A percentile compares a stretch with the other conserved stretches of the same genome.
phyloP scores from a whole-genome alignment of 768 basidiomycete genomes.

The Trametopsis cervina region DNA sequence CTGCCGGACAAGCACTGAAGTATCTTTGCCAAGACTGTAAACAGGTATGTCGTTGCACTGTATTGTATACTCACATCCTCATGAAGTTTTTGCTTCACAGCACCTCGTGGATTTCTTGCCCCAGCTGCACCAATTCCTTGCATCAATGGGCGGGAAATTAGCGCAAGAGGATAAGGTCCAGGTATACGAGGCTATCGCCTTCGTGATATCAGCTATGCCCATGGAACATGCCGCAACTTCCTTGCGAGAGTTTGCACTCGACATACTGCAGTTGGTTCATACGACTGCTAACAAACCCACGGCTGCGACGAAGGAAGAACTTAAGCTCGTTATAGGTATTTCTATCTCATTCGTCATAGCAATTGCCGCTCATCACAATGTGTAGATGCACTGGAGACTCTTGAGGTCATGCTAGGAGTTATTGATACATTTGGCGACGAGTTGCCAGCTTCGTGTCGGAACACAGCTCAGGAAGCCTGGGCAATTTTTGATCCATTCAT shows the following conservation, averaged over 20 bases:
- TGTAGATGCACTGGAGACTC: slow-evolving; percentile 80
- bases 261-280: slow-evolving; percentile 77
- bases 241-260: slow-evolving; percentile 79
- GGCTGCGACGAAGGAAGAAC: slow-evolving; percentile 60
- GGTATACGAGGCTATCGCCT: slow-evolving; percentile 93
- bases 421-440: slow-evolving; percentile 78
- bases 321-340: slow-evolving; percentile 64
- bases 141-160: slow-evolving; percentile 71
- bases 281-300: slow-evolving; percentile 45
- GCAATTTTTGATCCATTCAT: slow-evolving; percentile 75
- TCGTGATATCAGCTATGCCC: slow-evolving; percentile 92
- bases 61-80: not conserved
- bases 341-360: slow-evolving; percentile 5
- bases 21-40: slow-evolving; percentile 97
- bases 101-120: slow-evolving; percentile 91
- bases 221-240: slow-evolving; percentile 83
- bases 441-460: slow-evolving; percentile 72
- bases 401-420: slow-evolving; percentile 87
- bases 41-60: slow-evolving; percentile 61
- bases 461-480: slow-evolving; percentile 79
- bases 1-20: slow-evolving; percentile 93
- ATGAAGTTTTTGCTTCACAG: too few relatives aligned
- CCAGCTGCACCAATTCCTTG: slow-evolving; percentile 84
- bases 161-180: slow-evolving; percentile 83
- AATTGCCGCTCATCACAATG: not conserved